Evolutionary conservation across 2,329 filamentous ascomycete genomes (phyloP).

Genomic region (Ascocoryne sarcoides): DNA sequence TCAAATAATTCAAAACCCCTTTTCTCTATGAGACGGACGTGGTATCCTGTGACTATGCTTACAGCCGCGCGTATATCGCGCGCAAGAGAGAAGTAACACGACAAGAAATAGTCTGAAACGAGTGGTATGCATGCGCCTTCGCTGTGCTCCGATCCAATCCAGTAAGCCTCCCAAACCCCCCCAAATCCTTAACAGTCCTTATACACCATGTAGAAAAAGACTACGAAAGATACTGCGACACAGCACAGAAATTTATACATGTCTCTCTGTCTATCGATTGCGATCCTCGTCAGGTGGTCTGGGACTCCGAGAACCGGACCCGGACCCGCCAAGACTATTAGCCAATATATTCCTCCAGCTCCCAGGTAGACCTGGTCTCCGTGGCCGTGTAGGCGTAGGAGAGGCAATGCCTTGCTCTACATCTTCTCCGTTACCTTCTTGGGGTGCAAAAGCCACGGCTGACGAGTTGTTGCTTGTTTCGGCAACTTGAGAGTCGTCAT

Average conservation of each 20-base stretch:
- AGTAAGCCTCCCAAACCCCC: constrained; percentile 2
- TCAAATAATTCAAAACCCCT: too few species aligned
- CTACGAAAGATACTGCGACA: background rate
- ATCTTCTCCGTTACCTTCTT: constrained; percentile 15
- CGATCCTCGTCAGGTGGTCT: constrained; percentile 21
- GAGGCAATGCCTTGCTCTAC: constrained; percentile 21
- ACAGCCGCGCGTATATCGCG: too few species aligned
- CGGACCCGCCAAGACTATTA: constrained; percentile 19
- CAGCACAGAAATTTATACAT: background rate
- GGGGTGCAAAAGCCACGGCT: constrained; percentile 31
- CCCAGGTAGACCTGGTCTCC: constrained; percentile 6
- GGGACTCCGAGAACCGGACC: constrained; percentile 17
- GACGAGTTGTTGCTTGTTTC: constrained; percentile 38
- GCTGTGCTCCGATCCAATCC: too few species aligned
- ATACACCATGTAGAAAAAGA: constrained; percentile 16
- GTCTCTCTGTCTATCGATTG: constrained; percentile 15
- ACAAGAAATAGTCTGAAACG: too few species aligned
- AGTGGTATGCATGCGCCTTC: too few species aligned
- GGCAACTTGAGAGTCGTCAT: constrained; percentile 34
- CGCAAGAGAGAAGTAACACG: too few species aligned
- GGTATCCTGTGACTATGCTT: too few species aligned
- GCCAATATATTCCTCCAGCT: constrained; percentile 21
- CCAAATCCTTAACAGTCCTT: constrained; percentile 11
- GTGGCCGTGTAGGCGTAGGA: constrained; percentile 13
- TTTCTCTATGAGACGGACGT: too few species aligned